These are phyloP conservation scores for Macrolepiota albuminosa DNA, from an alignment of 768 basidiomycete genomes.

Conservation along the genomic window DNA sequence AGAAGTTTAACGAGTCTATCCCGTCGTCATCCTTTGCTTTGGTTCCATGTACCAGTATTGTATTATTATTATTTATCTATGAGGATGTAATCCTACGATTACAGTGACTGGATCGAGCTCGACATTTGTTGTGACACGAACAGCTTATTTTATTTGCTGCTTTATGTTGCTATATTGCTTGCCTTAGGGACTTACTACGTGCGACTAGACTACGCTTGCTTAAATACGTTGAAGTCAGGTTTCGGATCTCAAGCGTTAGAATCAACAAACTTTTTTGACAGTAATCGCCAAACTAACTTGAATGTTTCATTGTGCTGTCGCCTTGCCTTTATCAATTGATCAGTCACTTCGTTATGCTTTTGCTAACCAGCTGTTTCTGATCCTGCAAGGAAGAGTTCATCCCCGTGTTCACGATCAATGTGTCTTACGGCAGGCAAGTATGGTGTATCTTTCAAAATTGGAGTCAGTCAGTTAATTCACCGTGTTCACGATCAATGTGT, in stretches of 20 bases:
- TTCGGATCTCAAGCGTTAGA: too few species aligned
- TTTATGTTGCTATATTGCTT: too few species aligned
- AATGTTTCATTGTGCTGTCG: not conserved
- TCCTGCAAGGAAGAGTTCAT: not conserved
- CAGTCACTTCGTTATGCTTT: not conserved
- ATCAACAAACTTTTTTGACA: too few species aligned
- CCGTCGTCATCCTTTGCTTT: not conserved
- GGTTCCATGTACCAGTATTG: slow-evolving; percentile 13
- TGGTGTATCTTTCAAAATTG: not conserved
- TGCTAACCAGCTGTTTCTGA: not conserved
- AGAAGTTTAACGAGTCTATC: slow-evolving; percentile 15
- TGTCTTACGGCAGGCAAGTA: too few species aligned
- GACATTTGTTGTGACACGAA: too few species aligned
- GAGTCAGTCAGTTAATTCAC: not conserved
- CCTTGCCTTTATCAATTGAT: not conserved
- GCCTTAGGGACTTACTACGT: too few species aligned
- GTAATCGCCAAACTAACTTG: not conserved
- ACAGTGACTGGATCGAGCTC: too few species aligned
- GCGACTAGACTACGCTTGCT: too few species aligned
- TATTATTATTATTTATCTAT: slow-evolving; percentile 16
- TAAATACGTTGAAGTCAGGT: too few species aligned
- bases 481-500: too few species aligned
- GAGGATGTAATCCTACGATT: too few species aligned
- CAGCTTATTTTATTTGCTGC: too few species aligned
- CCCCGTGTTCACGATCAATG: not conserved